Evolutionary conservation across 2,329 filamentous ascomycete species (phyloP), one percentile per base, ranked within the genome.

Genomic region (Capronia americana): DNA sequence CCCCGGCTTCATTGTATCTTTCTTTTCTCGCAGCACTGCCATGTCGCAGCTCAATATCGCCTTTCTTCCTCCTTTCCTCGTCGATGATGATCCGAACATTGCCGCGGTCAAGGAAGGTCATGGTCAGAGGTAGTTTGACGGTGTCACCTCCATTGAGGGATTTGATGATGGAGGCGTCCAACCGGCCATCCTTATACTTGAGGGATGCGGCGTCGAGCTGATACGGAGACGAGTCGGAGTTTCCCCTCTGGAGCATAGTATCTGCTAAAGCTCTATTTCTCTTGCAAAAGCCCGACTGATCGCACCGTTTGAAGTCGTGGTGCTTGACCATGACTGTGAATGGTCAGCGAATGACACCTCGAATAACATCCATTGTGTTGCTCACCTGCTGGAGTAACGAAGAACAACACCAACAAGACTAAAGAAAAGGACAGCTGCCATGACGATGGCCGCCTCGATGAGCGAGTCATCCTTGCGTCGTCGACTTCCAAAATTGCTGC

Each of bases 221-320:
- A 80, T 98, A 99, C 0, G 94, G 94, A 7, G 92, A 89, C 71
- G 83, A 83, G 91, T 92, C 97, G 30, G 84, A 83, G 8, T 87
- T 84, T 67, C 87, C 88, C 63, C 87, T 81, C 50, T 87, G 81
- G 54, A 86, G 80, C 69, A 89, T 92, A 70, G 86, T 83, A 79
- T 98, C 93, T 76, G 95, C 95, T 77, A 91, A 93, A 46, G 87
- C 91, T 77, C 95, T 89, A 81, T 98, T 98, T 71, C 95, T 91
- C 77, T 93, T 95, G 82, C 95, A 99, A 83, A 99, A 99, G 74
- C 95, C 95, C 4, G 94, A 95, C 77, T 99, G 94, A 72, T 91
- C 83, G 82, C 95, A 99, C 74, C 91, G 97, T 77, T 98, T 99
- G 85, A 98, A 99, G 78, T 96, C 93, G 74, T 97, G 89, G 77